A percentile compares a stretch with the other conserved stretches of the same genome.
Conservation (phyloP, 1,284 basidiomycete genomes). For the Polyporus tsugae region DNA sequence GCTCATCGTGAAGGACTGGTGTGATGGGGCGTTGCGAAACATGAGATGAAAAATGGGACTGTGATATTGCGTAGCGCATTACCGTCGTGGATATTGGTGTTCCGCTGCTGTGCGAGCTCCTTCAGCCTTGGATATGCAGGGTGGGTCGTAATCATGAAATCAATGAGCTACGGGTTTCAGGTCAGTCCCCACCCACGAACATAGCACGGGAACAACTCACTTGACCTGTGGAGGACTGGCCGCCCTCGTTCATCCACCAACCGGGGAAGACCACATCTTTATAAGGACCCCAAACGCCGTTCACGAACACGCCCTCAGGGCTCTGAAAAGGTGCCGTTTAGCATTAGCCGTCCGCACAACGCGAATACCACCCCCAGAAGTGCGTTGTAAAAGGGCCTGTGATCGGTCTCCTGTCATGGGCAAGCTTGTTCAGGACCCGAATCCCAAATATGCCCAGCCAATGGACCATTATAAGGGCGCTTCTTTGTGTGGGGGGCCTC, state of each 20-base stretch:
- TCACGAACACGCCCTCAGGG: conserved; percentile 85
- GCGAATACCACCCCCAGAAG: too few species aligned
- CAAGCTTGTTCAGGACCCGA: too few species aligned
- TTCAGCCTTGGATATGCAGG: conserved; percentile 81
- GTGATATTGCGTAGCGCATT: background rate
- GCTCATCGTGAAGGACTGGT: conserved; percentile 75
- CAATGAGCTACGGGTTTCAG: conserved; percentile 82
- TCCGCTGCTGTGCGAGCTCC: conserved; percentile 59
- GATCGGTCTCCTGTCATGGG: too few species aligned
- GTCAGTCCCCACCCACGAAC: background rate
- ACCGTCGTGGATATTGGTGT: conserved; percentile 69
- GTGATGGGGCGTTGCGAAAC: background rate
- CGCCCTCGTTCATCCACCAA: conserved; percentile 99
- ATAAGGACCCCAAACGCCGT: conserved; percentile 98
- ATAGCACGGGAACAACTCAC: conserved; percentile 43
- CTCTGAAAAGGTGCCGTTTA: conserved; percentile 58
- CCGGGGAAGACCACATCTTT: conserved; percentile 91
- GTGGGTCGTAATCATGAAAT: conserved; percentile 95
- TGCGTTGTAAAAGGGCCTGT: too few species aligned
- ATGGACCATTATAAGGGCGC: too few species aligned
- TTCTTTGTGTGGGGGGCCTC: too few species aligned
- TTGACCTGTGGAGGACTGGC: conserved; percentile 98
- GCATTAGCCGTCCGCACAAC: background rate
- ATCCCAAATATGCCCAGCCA: too few species aligned
- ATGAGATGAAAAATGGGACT: background rate